These are phyloP conservation scores for Exophiala alcalophila DNA, from an alignment of 2,329 filamentous ascomycete species.

Conservation along the genomic window DNA sequence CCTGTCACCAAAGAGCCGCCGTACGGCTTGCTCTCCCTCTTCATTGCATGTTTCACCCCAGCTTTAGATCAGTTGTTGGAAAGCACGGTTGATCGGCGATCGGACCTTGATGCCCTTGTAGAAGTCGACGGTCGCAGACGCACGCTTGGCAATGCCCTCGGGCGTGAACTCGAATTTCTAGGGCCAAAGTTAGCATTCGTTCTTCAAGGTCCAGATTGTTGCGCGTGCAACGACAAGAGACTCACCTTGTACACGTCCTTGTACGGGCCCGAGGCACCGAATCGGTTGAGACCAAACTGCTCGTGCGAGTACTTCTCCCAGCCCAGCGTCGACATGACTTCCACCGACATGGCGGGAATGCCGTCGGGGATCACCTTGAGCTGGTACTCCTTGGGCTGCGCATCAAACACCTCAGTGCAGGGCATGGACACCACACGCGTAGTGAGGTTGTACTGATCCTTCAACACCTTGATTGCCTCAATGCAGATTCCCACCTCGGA, in stretches of 20 bases:
- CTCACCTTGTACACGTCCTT: conserved; percentile 92
- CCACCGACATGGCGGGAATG: conserved; percentile 87
- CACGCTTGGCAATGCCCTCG: conserved; percentile 94
- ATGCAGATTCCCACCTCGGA: conserved; percentile 94
- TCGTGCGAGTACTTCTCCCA: conserved; percentile 99
- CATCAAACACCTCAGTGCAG: conserved; percentile 95
- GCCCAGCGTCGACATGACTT: conserved; percentile 95
- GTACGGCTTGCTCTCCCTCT: no score
- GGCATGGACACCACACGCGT: conserved; percentile 93
- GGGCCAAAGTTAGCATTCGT: conserved; percentile 42
- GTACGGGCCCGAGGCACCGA: conserved; percentile 95
- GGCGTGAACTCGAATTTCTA: conserved; percentile 99
- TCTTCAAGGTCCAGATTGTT: no score
- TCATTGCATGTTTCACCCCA: background rate
- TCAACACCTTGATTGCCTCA: conserved; percentile 86
- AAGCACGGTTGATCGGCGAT: conserved; percentile 94
- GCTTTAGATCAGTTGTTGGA: conserved; percentile 86
- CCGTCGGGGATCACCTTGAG: conserved; percentile 90
- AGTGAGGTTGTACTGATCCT: conserved; percentile 81
- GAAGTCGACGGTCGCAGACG: conserved; percentile 87
- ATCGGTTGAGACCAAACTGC: conserved; percentile 98
- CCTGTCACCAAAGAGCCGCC: no score
- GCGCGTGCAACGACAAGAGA: conserved; percentile 19
- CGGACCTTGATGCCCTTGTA: conserved; percentile 95
- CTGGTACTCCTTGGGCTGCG: conserved; percentile 90